Evolutionary conservation across 148 eudicot genomes (phyloP).

Genomic region (Mesembryanthemum crystallinum): DNA sequence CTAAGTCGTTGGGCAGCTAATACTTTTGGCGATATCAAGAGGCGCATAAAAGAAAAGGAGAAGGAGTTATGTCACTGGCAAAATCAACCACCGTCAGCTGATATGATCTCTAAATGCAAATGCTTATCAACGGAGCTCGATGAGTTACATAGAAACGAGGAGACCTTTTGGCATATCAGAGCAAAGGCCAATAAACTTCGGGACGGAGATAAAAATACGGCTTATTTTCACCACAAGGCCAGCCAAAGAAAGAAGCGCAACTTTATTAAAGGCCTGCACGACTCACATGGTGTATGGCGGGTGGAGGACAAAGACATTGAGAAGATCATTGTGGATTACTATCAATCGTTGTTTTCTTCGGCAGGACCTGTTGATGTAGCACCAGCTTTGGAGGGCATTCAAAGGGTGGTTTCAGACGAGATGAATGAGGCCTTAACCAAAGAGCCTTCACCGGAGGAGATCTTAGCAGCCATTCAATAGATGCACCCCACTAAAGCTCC

Average conservation of each 20-base stretch:
- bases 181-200: background rate
- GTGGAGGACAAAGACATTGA: background rate
- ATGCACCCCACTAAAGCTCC: background rate
- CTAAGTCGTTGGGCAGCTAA: background rate
- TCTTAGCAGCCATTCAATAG: no score
- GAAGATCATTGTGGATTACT: background rate
- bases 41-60: background rate
- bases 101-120: background rate
- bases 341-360: background rate
- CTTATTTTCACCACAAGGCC: constrained; percentile 3
- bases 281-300: no score
- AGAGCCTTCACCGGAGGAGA: background rate
- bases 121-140: background rate
- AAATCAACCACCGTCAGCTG: background rate
- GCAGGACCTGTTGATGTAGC: background rate
- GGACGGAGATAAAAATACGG: background rate
- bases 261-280: background rate
- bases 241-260: background rate
- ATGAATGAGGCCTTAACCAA: background rate
- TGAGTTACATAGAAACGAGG: background rate
- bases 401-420: background rate
- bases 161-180: background rate
- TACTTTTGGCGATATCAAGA: background rate
- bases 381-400: background rate
- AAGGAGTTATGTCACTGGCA: background rate